phyloP scores from a whole-genome alignment of 192 early-diverging fungal genomes.

The Coemansia sp. region DNA sequence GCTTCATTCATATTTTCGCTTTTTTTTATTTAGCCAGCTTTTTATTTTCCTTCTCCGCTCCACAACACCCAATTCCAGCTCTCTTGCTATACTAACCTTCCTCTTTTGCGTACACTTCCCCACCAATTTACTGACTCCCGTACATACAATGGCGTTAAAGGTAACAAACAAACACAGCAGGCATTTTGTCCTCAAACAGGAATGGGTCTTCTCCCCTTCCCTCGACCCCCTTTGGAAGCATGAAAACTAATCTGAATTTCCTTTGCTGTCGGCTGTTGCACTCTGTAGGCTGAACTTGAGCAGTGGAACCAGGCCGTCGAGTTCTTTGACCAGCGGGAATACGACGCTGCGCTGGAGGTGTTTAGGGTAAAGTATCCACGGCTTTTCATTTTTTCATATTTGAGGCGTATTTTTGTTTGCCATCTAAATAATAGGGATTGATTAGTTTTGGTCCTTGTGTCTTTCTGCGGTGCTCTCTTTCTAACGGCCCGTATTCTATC shows the following conservation, averaged over 20 bases:
- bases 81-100: slow-evolving; percentile 8
- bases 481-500: not conserved
- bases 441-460: not conserved
- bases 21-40: slow-evolving; percentile 10
- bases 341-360: slow-evolving; percentile 64
- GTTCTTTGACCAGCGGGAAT: slow-evolving; percentile 76
- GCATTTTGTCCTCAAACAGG: not conserved
- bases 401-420: not conserved
- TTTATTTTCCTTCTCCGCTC: slow-evolving; percentile 14
- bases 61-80: slow-evolving; percentile 6
- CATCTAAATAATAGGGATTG: too few relatives aligned
- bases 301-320: slow-evolving; percentile 80
- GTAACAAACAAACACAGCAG: slow-evolving; percentile 12
- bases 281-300: slow-evolving; percentile 71
- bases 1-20: slow-evolving; percentile 15
- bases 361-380: slow-evolving; percentile 62
- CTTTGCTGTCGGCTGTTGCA: not conserved
- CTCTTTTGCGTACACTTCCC: not conserved
- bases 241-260: slow-evolving; percentile 6
- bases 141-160: slow-evolving; percentile 32
- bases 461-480: slow-evolving; percentile 4
- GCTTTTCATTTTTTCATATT: not conserved
- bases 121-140: slow-evolving; percentile 2
- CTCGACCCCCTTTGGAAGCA: not conserved
- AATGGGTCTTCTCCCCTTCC: not conserved